These are phyloP conservation scores for Gryganskiella cystojenkinii DNA, from an alignment of 192 early-diverging fungal genomes.

Conservation along the genomic window DNA sequence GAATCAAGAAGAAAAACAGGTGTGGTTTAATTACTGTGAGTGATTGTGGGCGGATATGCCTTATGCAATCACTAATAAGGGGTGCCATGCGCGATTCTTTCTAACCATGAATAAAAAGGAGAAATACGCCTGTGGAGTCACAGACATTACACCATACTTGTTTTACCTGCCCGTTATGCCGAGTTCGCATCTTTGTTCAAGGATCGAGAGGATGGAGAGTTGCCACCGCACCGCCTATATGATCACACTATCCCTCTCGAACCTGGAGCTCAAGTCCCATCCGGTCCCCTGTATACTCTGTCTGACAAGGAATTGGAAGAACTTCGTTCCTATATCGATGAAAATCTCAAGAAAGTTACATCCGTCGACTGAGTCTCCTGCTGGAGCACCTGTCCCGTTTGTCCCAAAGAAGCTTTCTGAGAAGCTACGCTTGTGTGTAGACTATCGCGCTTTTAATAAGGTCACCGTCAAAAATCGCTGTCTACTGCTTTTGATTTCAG, in stretches of 20 bases:
- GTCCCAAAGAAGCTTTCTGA: constrained; percentile 30
- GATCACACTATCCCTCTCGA: constrained; percentile 17
- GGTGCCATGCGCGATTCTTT: too few species aligned
- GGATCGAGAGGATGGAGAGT: too few species aligned
- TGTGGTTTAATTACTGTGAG: too few species aligned
- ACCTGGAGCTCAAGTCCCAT: neutral
- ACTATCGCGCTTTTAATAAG: constrained; percentile 64
- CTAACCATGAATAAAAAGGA: too few species aligned
- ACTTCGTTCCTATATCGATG: constrained; percentile 28
- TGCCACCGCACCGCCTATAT: constrained; percentile 8
- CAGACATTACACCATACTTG: too few species aligned
- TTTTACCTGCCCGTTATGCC: too few species aligned
- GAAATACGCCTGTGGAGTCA: too few species aligned
- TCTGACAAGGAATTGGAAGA: constrained; percentile 33
- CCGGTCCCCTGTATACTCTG: constrained; percentile 32
- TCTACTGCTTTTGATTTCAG: constrained; percentile 61
- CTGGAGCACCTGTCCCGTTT: constrained; percentile 17
- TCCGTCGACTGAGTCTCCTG: constrained; percentile 12
- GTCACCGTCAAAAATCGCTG: constrained; percentile 59
- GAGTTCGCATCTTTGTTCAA: too few species aligned
- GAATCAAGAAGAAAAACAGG: too few species aligned
- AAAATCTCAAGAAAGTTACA: constrained; percentile 22
- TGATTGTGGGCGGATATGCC: too few species aligned
- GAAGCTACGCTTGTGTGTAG: constrained; percentile 17
- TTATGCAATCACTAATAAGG: too few species aligned